Evolutionary conservation across 345 rosid species (phyloP).

Genomic region (Boechera retrofracta): DNA sequence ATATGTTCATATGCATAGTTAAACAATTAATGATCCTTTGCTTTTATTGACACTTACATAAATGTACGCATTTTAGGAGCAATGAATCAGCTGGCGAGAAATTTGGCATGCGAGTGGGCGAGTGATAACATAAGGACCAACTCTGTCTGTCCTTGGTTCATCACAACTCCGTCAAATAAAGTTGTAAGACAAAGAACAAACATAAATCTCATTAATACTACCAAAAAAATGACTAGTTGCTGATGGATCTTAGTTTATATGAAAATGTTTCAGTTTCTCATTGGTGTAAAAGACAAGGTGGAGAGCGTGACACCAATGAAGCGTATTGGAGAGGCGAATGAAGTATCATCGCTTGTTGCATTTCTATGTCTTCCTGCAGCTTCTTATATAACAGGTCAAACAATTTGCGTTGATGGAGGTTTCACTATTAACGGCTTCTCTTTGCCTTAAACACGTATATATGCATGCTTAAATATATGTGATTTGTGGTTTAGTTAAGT

Average conservation of each 20-base stretch:
- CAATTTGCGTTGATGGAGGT: constrained; percentile 74
- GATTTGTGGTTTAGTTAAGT: background rate
- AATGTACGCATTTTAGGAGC: constrained; percentile 24
- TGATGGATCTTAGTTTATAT: background rate
- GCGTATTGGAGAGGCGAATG: constrained; percentile 72
- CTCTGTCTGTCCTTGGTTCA: constrained; percentile 38
- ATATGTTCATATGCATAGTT: background rate
- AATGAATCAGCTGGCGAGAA: constrained; percentile 39
- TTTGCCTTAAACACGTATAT: background rate
- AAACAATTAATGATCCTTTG: background rate
- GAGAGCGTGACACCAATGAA: constrained; percentile 61
- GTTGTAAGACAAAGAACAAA: constrained; percentile 18
- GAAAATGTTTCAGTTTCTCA: constrained; percentile 55
- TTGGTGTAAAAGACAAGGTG: constrained; percentile 42
- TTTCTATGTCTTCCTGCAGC: constrained; percentile 81
- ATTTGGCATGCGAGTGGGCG: constrained; percentile 43
- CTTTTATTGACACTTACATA: background rate
- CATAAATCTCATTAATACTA: background rate
- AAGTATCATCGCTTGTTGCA: constrained; percentile 69
- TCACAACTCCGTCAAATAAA: constrained; percentile 11
- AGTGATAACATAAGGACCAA: constrained; percentile 35
- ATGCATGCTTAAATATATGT: background rate
- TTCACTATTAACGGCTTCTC: constrained; percentile 41
- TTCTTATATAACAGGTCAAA: constrained; percentile 78
- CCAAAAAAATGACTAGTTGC: background rate